Base-by-base conservation (phyloP, 2,329 filamentous ascomycete species). In the Samsoniella hepiali region DNA sequence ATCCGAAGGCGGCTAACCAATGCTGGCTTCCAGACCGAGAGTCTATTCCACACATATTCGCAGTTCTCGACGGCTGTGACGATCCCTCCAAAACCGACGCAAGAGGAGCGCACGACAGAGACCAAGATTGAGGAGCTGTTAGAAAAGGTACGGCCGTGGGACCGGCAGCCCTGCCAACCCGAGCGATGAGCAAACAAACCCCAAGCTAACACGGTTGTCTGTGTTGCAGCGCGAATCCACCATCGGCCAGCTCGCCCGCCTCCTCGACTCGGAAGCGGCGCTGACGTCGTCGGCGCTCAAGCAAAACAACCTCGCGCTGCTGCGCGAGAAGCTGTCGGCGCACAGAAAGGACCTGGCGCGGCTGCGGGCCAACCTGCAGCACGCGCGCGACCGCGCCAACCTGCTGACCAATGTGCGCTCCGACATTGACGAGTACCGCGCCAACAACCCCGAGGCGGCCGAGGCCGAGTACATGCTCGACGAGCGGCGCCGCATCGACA, bases 381-480 rank as follows among this genome's bases (percentile, higher is more conserved):
- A 94, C 69, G 88, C 91, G 56, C 90, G 95, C 72, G 88, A 96
- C 76, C 88, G 93, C 68, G 90, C 91, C 63, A 97, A 98, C 76
- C 87, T 99, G 38, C 87, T 99, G 63, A 90, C 88, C 60, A 95
- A 92, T 72, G 93, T 99, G 56, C 91, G 92, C 67, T 90, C 90
- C 71, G 95, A 99, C 75, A 98, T 98, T 75, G 85, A 92, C 75
- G 88, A 91, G 62, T 97, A 97, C 79, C 91, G 90, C 62, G 86
- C 89, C 57, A 87, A 86, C 63, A 95, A 96, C 73, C 91, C 91
- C 9, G 90, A 86, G 78, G 92, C 92, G 50, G 94, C 91, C 9
- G 90, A 87, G 78, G 92, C 92, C 54, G 94, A 99, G 65, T 99
- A 98, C 80, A 97, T 99, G 93, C 84, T 99, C 34, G 90, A 91